Evolutionary conservation across 306 rosid genomes (phyloP), one percentile per base, ranked within the genome.

Genomic region (Malus asiatica): DNA sequence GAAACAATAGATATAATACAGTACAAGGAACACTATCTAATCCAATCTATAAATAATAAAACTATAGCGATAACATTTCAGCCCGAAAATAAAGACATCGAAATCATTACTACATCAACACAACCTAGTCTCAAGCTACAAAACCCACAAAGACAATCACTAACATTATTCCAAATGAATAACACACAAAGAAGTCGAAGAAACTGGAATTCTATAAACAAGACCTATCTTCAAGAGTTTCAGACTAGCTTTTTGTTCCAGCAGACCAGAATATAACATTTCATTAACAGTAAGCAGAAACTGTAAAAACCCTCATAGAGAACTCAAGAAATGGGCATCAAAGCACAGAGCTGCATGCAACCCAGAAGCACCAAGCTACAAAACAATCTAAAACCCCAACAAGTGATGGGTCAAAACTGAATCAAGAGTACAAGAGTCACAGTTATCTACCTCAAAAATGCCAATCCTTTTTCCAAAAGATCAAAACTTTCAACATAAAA

Each of bases 371-470:
- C 29, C n/a, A 13, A 66, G 66, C 46, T 52, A 22, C 1, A 64
- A 38, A 15, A 72, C 16, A 73, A 61, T 61, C 23, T n/a, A 22
- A 64, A 74, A 29, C 55, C 66, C 42, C n/a, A 76, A 62, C 63
- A 59, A 73, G 23, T 38, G 44, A 29, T 58, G 23, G 70, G 45
- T 70, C 55, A 73, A 74, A 42, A 46, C 42, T 48, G 55, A 8
- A 68, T 23, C n/a, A 8, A 75, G 9, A 78, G 38, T 18, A 64
- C 72, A 76, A 53, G 51, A 71, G 51, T 20, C 55, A 22, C 65
- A 55, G 55, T 65, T 68, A 58, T 57, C 33, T 67, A 79, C 84
- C 83, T 78, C 76, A 83, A 79, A 48, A 75, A 76, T 80, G 81
- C 45, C 46, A 23, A 76, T 76, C 69, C 75, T 52, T 74, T 44